Base-by-base conservation (phyloP, 2,329 filamentous ascomycete species). In the Tolypocladium endophyticum region DNA sequence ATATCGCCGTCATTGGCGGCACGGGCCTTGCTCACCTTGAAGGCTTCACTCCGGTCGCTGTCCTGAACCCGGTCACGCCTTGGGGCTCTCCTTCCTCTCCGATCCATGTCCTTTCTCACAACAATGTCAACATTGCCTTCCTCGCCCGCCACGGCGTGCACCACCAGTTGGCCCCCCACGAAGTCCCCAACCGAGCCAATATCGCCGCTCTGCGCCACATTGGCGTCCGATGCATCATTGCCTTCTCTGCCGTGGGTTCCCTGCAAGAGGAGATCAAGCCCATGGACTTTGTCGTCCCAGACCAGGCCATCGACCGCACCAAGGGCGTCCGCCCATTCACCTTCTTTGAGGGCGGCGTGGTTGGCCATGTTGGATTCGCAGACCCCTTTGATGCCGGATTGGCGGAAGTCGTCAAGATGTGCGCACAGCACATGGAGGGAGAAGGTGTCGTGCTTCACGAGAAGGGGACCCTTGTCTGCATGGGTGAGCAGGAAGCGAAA, bases 281-380 rank as follows among this genome's bases (percentile, higher is more conserved):
- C 52, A 88, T 94, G 77, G 94, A 99, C 79, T 99, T 99, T 74
- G 90, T 97, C 57, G 83, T 99, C 16, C 94, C 93, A 0, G 92
- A 97, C 76, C 94, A 99, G 79, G 84, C 96, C 73, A 97, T 97
- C 72, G 94, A 99, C 78, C 90, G 93, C 63, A 97, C 93, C 66
- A 97, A 97, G 83, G 94, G 93, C 58, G 81, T 96, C 63, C 83
- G 94, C 9, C 92, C 93, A 2, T 97, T 93, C 74, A 97, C 94
- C 33, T 99, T 96, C 79, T 99, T 97, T 72, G 90, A 93, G 75
- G 85, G 85, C 65, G 94, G 94, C 36, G 85, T 96, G 65, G 94
- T 99, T 20, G 91, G 90, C 43, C 94, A 99, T 73, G 89, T 97
- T 53, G 90, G 92, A 54, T 97, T 99, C 72, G 94, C 91, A 33